A percentile compares a stretch with the other conserved stretches of the same genome.
Evolutionary conservation across 768 basidiomycete genomes (phyloP).

Genomic region (Termitomyces sp.): DNA sequence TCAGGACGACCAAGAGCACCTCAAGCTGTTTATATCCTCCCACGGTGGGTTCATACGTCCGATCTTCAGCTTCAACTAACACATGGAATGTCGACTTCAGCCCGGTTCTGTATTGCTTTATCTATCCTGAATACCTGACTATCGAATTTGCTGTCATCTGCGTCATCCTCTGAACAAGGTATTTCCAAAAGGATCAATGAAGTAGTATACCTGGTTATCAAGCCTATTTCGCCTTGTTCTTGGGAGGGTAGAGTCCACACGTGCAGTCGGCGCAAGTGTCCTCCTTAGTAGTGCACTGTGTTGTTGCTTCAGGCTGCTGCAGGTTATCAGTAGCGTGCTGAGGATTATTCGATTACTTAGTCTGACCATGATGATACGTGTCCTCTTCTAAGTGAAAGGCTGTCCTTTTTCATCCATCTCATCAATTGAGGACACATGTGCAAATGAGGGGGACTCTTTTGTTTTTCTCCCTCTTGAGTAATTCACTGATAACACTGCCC

Average conservation of each 20-base stretch:
- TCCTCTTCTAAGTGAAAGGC: no score
- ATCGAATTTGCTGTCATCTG: neutral
- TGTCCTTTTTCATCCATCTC: no score
- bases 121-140: neutral
- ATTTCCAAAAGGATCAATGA: neutral
- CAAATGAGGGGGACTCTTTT: no score
- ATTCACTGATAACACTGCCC: no score
- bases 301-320: constrained; percentile 8
- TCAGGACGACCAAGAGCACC: neutral
- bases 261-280: constrained; percentile 23
- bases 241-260: constrained; percentile 28
- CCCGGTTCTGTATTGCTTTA: neutral
- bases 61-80: neutral
- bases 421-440: no score
- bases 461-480: no score
- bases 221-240: constrained; percentile 21
- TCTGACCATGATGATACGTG: neutral
- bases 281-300: constrained; percentile 18
- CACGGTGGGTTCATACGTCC: neutral
- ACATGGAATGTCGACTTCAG: neutral
- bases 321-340: neutral
- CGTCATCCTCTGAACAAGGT: neutral
- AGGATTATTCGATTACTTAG: neutral
- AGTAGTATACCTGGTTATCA: neutral
- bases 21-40: neutral